Conservation (phyloP, 257 asterid genomes). For the Penstemon barbatus region DNA sequence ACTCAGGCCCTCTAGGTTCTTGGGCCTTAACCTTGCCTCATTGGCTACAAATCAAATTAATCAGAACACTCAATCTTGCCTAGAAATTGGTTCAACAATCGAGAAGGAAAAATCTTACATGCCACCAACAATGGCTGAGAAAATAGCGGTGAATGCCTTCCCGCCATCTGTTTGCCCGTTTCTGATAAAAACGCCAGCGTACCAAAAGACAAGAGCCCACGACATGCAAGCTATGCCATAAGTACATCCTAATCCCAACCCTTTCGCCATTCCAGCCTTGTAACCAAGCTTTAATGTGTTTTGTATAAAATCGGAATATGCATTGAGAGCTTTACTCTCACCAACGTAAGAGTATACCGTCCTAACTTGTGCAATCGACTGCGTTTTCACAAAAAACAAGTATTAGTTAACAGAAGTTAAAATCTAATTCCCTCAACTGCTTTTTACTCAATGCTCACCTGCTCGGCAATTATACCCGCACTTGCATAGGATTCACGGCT, state of each 20-base stretch:
- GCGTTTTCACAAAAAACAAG: slow-evolving; percentile 21
- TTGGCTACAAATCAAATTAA: slow-evolving; percentile 2
- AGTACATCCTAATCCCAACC: slow-evolving; percentile 94
- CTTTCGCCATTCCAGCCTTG: slow-evolving; percentile 99
- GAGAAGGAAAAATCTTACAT: slow-evolving; percentile 62
- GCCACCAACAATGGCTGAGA: slow-evolving; percentile 97
- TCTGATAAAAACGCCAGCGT: slow-evolving; percentile 94
- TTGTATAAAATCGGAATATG: slow-evolving; percentile 88
- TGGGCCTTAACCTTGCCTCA: no score
- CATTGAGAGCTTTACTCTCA: slow-evolving; percentile 68
- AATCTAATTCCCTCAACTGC: not conserved
- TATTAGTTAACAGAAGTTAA: slow-evolving; percentile 18
- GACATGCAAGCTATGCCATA: slow-evolving; percentile 99
- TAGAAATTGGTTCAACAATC: not conserved
- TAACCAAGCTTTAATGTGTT: slow-evolving; percentile 89
- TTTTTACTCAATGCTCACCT: slow-evolving; percentile 50
- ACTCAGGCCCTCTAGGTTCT: no score
- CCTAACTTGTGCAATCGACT: slow-evolving; percentile 98
- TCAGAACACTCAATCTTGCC: slow-evolving; percentile 17
- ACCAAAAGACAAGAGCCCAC: slow-evolving; percentile 99
- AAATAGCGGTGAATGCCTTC: slow-evolving; percentile 92
- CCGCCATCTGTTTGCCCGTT: slow-evolving; percentile 93
- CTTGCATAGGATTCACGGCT: slow-evolving; percentile 94
- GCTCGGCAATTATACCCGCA: slow-evolving; percentile 96
- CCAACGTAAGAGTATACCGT: slow-evolving; percentile 94